A percentile compares a stretch with the other conserved stretches of the same genome.
phyloP scores from a whole-genome alignment of 2,329 filamentous ascomycete genomes.

The Rhinocladiella similis region DNA sequence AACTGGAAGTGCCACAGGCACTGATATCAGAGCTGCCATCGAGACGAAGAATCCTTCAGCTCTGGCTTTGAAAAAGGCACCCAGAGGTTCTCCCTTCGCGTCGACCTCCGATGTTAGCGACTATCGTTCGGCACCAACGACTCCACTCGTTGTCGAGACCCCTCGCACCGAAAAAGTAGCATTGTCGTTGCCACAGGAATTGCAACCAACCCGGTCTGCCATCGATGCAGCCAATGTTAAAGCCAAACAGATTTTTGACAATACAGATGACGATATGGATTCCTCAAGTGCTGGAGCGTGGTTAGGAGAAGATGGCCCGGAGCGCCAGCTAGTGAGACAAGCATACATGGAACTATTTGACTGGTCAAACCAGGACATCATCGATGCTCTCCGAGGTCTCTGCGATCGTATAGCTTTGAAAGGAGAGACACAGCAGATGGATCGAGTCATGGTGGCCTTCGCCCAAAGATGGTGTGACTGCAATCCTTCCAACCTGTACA shows the following conservation, averaged over 20 bases:
- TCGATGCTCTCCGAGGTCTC: constrained; percentile 74
- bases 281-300: constrained; percentile 81
- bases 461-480: constrained; percentile 89
- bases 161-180: constrained; percentile 25
- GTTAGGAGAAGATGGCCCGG: constrained; percentile 70
- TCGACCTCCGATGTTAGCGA: constrained; percentile 41
- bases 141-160: constrained; percentile 38
- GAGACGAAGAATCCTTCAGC: not conserved
- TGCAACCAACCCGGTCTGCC: constrained; percentile 7
- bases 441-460: constrained; percentile 87
- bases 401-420: constrained; percentile 80
- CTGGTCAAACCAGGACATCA: constrained; percentile 77
- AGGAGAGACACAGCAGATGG: constrained; percentile 94
- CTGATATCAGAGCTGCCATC: not conserved
- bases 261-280: constrained; percentile 75
- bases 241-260: constrained; percentile 80
- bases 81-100: constrained; percentile 10
- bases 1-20: not conserved
- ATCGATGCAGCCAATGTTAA: constrained; percentile 51
- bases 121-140: constrained; percentile 47
- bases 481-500: constrained; percentile 92
- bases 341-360: constrained; percentile 95
- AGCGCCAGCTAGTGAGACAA: constrained; percentile 56
- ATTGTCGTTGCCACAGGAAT: constrained; percentile 5
- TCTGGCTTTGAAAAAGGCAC: constrained; percentile 5